Evolutionary conservation across 2,329 filamentous ascomycete species (phyloP), one percentile per base, ranked within the genome.

Genomic region (Mycosphaerella arachidis): DNA sequence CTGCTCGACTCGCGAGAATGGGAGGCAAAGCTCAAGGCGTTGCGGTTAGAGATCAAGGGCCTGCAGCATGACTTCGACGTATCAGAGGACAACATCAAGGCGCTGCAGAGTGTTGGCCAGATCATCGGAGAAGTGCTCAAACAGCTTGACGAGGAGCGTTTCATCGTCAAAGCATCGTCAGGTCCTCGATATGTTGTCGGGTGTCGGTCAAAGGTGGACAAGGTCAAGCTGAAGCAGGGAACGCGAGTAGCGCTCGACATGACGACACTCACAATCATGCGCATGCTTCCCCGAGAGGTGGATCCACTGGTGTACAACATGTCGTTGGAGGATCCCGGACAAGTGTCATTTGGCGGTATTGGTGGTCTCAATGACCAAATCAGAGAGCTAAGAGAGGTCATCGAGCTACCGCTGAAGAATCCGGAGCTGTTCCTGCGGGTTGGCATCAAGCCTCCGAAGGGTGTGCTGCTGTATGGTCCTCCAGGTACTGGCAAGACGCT

Each of bases 201-300:
- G 60, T 99, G 94, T 81, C 88, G 94, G 72, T 97, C 92, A 64
- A 99, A 99, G 79, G 94, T 99, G 72, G 94, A 99, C 82, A 97
- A 95, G 81, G 81, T 83, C 64, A 97, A 97, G 82, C 81, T 99
- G 74, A 99, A 97, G 84, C 94, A 99, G 79, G 95, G 95, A 71
- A 97, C 93, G 30, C 91, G 94, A 72, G 94, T 99, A 57, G 93
- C 94, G 35, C 87, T 99, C 61, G 94, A 99, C 73, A 99, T 99
- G 94, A 99, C 94, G 55, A 99, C 94, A 20, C 89, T 99, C 68
- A 99, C 94, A 62, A 99, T 99, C 78, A 99, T 99, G 94, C 91
- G 94, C 72, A 99, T 99, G 94, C 84, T 99, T 51, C 95, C 94
- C 61, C 89, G 94, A 76, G 94, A 99, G 81, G 95, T 99, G 74